These are phyloP conservation scores for Trichoderma afroharzianum DNA, from an alignment of 2,329 filamentous ascomycete genomes.

Conservation along the genomic window DNA sequence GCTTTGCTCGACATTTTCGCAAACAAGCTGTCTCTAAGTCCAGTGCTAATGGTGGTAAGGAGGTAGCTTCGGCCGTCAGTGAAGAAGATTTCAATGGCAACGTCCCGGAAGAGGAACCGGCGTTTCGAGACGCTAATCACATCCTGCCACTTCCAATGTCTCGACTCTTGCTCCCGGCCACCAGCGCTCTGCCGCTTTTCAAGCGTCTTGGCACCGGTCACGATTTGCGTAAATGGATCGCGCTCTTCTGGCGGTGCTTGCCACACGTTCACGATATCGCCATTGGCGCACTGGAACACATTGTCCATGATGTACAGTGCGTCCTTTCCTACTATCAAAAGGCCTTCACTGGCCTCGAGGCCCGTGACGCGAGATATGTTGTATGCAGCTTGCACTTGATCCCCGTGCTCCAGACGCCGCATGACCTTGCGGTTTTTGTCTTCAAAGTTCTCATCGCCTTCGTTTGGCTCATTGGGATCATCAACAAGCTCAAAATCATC, in stretches of 20 bases:
- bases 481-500: constrained; percentile 97
- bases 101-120: constrained; percentile 90
- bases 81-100: constrained; percentile 96
- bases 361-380: constrained; percentile 94
- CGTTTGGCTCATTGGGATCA: constrained; percentile 80
- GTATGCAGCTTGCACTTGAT: constrained; percentile 89
- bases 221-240: constrained; percentile 92
- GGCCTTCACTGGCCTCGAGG: constrained; percentile 87
- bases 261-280: constrained; percentile 95
- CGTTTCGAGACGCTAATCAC: constrained; percentile 95
- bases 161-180: constrained; percentile 68
- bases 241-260: constrained; percentile 89
- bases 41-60: constrained; percentile 74
- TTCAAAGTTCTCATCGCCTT: constrained; percentile 74
- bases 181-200: constrained; percentile 59
- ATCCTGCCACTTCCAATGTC: constrained; percentile 91
- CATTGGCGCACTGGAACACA: constrained; percentile 90
- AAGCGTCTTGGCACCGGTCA: constrained; percentile 61
- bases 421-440: constrained; percentile 98
- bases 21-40: constrained; percentile 75
- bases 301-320: constrained; percentile 93
- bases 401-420: constrained; percentile 84
- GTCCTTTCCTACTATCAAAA: constrained; percentile 89
- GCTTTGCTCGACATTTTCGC: constrained; percentile 72
- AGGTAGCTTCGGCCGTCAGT: constrained; percentile 94